phyloP scores from a whole-genome alignment of 2,329 filamentous ascomycete genomes.

The Aspergillus brasiliensis region DNA sequence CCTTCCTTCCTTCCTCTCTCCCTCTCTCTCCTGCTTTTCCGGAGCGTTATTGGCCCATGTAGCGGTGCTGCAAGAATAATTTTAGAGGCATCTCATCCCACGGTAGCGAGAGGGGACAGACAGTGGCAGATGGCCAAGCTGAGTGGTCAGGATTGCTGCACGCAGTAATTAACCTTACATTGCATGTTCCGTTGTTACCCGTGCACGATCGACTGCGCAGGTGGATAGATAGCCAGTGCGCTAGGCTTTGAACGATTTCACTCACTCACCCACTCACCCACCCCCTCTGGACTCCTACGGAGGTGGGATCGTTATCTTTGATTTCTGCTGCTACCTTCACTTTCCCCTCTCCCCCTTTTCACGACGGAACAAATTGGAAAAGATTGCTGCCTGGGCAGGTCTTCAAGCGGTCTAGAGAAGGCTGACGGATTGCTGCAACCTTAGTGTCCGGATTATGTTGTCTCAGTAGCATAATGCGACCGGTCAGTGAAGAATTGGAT shows the following conservation, averaged over 20 bases:
- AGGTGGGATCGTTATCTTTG: not conserved
- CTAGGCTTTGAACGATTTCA: not conserved
- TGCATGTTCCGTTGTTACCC: slow-evolving; percentile 26
- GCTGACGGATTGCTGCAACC: not conserved
- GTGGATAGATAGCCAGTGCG: not conserved
- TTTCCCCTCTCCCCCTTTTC: not conserved
- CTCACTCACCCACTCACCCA: too few relatives aligned
- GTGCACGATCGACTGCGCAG: slow-evolving; percentile 24
- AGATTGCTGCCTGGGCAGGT: not conserved
- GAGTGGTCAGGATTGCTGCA: slow-evolving; percentile 17
- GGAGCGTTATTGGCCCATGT: not conserved
- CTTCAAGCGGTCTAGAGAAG: not conserved
- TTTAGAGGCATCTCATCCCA: not conserved
- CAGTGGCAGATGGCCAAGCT: not conserved
- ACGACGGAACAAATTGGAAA: too few relatives aligned
- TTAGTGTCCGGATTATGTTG: not conserved
- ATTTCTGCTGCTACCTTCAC: too few relatives aligned
- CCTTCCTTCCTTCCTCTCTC: too few relatives aligned
- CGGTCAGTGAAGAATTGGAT: slow-evolving; percentile 1
- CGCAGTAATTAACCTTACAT: slow-evolving; percentile 32
- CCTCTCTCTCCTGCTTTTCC: not conserved
- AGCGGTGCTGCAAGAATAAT: not conserved
- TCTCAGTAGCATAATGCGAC: not conserved
- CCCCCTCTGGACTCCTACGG: not conserved
- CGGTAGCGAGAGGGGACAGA: not conserved